These are phyloP conservation scores for Pisolithus albus DNA, from an alignment of 768 basidiomycete genomes.

Conservation along the genomic window DNA sequence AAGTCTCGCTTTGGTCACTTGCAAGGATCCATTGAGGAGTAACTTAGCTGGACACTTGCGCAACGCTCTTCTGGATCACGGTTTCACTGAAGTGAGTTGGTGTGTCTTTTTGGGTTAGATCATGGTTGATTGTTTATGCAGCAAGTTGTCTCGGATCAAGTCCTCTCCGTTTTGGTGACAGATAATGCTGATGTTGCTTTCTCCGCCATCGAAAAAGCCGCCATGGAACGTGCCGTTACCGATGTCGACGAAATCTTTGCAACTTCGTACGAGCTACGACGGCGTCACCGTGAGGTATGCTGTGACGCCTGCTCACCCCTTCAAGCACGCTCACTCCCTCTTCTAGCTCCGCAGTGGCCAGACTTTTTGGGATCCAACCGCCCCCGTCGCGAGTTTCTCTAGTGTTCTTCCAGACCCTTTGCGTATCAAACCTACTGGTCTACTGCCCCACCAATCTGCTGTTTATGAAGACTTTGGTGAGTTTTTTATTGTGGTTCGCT, in stretches of 20 bases:
- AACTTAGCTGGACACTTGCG: conserved; percentile 87
- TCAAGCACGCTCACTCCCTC: not conserved
- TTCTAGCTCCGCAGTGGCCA: conserved; percentile 57
- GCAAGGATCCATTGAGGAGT: conserved; percentile 92
- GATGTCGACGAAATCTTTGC: conserved; percentile 91
- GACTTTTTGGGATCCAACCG: conserved; percentile 85
- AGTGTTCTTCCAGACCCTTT: conserved; percentile 80
- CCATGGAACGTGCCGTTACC: conserved; percentile 89
- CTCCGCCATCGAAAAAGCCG: conserved; percentile 91
- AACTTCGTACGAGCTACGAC: conserved; percentile 72
- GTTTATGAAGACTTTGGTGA: conserved; percentile 96
- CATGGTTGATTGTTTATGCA: conserved; percentile 15
- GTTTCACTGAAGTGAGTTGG: conserved; percentile 71
- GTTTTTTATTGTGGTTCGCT: conserved; percentile 9
- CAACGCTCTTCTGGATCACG: conserved; percentile 75
- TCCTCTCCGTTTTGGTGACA: conserved; percentile 69
- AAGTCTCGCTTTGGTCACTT: conserved; percentile 92
- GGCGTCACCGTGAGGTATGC: conserved; percentile 77
- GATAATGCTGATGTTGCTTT: conserved; percentile 95
- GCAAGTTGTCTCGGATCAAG: conserved; percentile 77
- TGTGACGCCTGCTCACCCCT: not conserved
- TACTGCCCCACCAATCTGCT: conserved; percentile 72
- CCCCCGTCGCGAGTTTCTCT: conserved; percentile 63
- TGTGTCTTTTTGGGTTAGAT: conserved; percentile 2
- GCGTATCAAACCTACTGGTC: conserved; percentile 74